Conservation (phyloP, 768 basidiomycete species). For the Macrolepiota albuminosa region DNA sequence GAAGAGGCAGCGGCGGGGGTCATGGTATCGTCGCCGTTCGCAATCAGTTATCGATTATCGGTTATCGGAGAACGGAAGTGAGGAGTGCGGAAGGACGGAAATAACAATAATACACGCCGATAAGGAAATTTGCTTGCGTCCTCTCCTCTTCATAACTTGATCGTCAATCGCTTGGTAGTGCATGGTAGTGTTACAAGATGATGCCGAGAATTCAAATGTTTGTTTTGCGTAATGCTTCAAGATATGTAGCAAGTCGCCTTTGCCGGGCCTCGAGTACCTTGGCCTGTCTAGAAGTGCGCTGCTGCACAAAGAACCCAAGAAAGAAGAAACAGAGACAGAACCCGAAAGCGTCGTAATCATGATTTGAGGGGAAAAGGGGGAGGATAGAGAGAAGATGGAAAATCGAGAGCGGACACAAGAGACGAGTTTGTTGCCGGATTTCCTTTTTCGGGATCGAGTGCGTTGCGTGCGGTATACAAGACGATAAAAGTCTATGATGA, state of each 20-base stretch:
- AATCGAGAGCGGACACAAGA: background rate
- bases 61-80: background rate
- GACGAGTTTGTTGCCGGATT: constrained; percentile 1
- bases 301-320: constrained; percentile 3
- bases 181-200: constrained; percentile 2
- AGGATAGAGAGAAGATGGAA: background rate
- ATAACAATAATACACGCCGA: constrained; percentile 1
- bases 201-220: constrained; percentile 2
- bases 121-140: background rate
- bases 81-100: background rate
- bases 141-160: background rate
- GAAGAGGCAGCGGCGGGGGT: background rate
- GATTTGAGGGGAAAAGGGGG: background rate
- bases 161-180: background rate
- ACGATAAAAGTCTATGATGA: background rate
- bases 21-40: background rate
- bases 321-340: background rate
- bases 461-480: background rate
- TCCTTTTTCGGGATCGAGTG: background rate
- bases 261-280: background rate
- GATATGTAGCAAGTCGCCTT: constrained; percentile 1
- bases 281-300: background rate
- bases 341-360: constrained; percentile 2
- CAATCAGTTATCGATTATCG: background rate
- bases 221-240: background rate